Evolutionary conservation across 352 stramenopile species (phyloP).

Genomic region (Phytopythium mirpurense): DNA sequence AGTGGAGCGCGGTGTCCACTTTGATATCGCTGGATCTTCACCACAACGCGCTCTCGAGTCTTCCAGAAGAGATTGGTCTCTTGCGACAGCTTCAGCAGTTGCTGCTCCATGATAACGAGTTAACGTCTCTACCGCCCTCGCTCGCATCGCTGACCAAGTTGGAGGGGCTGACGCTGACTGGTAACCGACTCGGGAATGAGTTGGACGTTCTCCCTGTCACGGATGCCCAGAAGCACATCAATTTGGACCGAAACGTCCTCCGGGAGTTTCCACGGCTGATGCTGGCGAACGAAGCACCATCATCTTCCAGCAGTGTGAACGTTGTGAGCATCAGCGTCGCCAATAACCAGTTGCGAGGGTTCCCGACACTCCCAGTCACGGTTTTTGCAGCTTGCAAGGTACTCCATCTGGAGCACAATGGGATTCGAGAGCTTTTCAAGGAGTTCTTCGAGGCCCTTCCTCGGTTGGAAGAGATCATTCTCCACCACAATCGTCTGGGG

Average conservation of each 20-base stretch:
- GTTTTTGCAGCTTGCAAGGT: constrained; percentile 24
- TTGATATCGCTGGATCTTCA: constrained; percentile 32
- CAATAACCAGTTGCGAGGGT: constrained; percentile 26
- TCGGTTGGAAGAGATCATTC: constrained; percentile 23
- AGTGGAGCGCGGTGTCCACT: constrained; percentile 17
- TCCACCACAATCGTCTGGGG: constrained; percentile 39
- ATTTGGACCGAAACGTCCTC: constrained; percentile 39
- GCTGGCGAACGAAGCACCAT: neutral
- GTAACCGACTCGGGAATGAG: constrained; percentile 11
- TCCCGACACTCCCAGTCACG: constrained; percentile 17
- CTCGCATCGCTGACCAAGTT: constrained; percentile 16
- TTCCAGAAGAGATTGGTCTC: constrained; percentile 33
- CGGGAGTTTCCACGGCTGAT: constrained; percentile 14
- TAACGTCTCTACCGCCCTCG: constrained; percentile 22
- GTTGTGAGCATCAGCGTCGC: constrained; percentile 19
- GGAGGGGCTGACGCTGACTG: constrained; percentile 17
- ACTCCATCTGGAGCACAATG: constrained; percentile 46
- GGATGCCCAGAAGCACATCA: constrained; percentile 19
- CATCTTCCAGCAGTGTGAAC: neutral
- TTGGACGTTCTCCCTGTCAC: constrained; percentile 21
- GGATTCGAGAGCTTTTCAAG: constrained; percentile 30
- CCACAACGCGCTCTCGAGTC: constrained; percentile 24
- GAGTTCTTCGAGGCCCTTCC: constrained; percentile 36
- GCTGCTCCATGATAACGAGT: constrained; percentile 37
- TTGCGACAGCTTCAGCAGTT: constrained; percentile 24